Base-by-base conservation (phyloP, 2,329 filamentous ascomycete species). In the Hypomyces rosellus region DNA sequence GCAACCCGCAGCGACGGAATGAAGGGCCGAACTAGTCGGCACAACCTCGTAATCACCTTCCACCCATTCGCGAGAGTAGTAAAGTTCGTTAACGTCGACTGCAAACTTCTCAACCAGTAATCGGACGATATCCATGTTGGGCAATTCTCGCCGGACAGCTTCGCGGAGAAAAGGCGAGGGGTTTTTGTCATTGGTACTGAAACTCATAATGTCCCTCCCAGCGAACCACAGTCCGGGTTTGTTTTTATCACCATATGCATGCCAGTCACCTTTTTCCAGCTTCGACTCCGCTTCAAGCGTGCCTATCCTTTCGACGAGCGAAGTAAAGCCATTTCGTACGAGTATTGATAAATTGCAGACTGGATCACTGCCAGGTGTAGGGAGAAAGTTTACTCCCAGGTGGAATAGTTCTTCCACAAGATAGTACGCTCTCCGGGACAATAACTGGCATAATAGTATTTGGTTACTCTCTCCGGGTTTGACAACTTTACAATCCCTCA, bases 101-200 rank as follows among this genome's bases (percentile, higher is more conserved):
- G 52, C 53, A 15, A 65, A 64, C 15, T 59, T 60, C 22, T 68
- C 63, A 2, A 72, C 62, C 7, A 73, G 50, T 3, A 68, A 40
- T 11, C 61, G 60, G 1, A 70, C 55, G 3, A 69, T 58, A 5
- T 62, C 58, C 51, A 71, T 63, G 36, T 70, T 69, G 7, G 67
- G 68, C 12, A 65, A 49, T 3, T 59, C 48, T 22, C 63, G 55
- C n/a, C 45, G 25, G 42, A 66, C 63, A 18, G 66, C 66, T 3
- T 54, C 44, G 11, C 62, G 36, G 1, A 68, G 50, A 6, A 63
- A 58, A 0, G 61, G 60, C 11, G 6, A 33, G 5, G 49, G 39
- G 16, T 34, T 45, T 1, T 22, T 22, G n/a, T 16, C 34, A 1
- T 3, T 1, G 8, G 38, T 5, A 3, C 16, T 6, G 5, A 34